Evolutionary conservation across 805 yeast species (phyloP).

Genomic region (Candida hispaniensis): DNA sequence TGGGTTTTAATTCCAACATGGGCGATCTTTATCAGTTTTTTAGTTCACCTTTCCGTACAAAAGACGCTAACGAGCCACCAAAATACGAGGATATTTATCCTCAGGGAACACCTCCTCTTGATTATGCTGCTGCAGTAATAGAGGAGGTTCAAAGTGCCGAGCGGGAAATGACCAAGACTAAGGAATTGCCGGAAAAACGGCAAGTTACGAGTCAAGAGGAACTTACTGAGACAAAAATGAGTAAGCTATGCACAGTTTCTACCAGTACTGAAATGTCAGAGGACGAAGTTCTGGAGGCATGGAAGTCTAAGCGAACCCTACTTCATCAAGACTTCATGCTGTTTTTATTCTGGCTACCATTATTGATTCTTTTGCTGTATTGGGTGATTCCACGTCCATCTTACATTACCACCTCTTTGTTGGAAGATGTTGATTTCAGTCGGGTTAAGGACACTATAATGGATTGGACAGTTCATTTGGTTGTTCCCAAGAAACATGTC

Average conservation of each 20-base stretch:
- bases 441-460: constrained; percentile 7
- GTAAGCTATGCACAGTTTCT: not conserved
- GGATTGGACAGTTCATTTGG: constrained; percentile 10
- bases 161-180: not conserved
- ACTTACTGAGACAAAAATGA: too few relatives aligned
- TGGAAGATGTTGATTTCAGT: constrained; percentile 2
- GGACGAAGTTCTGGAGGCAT: constrained; percentile 25
- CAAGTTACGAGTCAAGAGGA: too few relatives aligned
- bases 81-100: constrained; percentile 25
- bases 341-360: constrained; percentile 85
- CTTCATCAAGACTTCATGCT: constrained; percentile 69
- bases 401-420: constrained; percentile 1
- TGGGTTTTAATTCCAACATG: constrained; percentile 18
- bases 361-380: constrained; percentile 34
- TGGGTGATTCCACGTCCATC: constrained; percentile 14
- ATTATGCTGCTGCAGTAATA: constrained; percentile 19
- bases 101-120: constrained; percentile 18
- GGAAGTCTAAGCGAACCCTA: constrained; percentile 35
- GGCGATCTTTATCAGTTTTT: constrained; percentile 14
- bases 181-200: too few relatives aligned
- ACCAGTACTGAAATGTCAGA: constrained; percentile 18
- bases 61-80: constrained; percentile 20
- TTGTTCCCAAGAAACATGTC: constrained; percentile 12
- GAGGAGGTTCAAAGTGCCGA: constrained; percentile 17
- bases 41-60: constrained; percentile 9